Evolutionary conservation across 2,329 filamentous ascomycete species (phyloP).

Genomic region (Sphaerulina vaccinii): DNA sequence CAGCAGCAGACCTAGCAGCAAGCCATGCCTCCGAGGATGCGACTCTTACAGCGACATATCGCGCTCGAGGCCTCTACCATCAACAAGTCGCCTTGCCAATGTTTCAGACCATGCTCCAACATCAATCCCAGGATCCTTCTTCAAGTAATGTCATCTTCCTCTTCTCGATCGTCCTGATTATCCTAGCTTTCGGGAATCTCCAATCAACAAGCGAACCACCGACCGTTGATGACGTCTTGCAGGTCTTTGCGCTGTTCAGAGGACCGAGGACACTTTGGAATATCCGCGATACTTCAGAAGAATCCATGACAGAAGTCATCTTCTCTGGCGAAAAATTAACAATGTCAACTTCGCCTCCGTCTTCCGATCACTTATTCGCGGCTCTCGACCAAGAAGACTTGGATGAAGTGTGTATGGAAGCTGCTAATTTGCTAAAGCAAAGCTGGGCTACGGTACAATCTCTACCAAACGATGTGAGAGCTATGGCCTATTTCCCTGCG

Average conservation of each 20-base stretch:
- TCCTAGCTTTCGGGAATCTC: conserved; percentile 29
- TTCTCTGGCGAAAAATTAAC: conserved; percentile 13
- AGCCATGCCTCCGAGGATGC: conserved; percentile 7
- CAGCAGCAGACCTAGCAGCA: conserved; percentile 3
- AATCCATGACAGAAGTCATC: conserved; percentile 21
- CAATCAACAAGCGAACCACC: conserved; percentile 24
- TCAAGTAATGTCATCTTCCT: conserved; percentile 27
- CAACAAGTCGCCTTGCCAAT: conserved; percentile 29
- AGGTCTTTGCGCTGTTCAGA: conserved; percentile 29
- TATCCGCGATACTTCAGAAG: conserved; percentile 10
- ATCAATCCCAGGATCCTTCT: conserved; percentile 4
- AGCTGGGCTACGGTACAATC: conserved; percentile 11
- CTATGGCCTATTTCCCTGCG: conserved; percentile 28
- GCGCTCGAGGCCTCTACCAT: conserved; percentile 31
- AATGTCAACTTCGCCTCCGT: conserved; percentile 1
- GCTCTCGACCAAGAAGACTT: conserved; percentile 5
- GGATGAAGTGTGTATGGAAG: conserved; percentile 15
- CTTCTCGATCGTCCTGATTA: conserved; percentile 30
- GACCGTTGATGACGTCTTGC: conserved; percentile 28
- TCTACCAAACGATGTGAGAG: conserved; percentile 20
- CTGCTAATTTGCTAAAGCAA: conserved; percentile 11
- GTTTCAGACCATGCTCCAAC: conserved; percentile 28
- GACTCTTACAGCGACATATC: conserved; percentile 21
- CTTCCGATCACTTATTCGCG: conserved; percentile 4
- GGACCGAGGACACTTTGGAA: conserved; percentile 28